Conservation (phyloP, 106 monocot genomes). For the Allium cepa region DNA sequence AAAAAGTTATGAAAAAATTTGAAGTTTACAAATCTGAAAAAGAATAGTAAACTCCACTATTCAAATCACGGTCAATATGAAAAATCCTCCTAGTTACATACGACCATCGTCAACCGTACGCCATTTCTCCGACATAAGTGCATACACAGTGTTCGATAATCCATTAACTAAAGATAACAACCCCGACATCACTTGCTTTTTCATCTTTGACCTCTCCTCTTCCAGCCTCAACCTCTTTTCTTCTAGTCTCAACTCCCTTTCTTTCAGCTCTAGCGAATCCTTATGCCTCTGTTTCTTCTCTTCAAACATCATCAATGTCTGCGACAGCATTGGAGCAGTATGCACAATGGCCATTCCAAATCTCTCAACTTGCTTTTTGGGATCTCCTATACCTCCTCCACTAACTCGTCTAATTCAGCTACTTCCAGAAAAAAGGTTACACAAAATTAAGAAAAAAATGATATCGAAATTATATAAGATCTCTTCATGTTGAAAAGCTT, state of each 20-base stretch:
- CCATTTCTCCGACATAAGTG: constrained; percentile 47
- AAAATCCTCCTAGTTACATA: too few species aligned
- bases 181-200: constrained; percentile 47
- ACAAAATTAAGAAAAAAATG: too few species aligned
- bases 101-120: constrained; percentile 3
- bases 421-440: constrained; percentile 4
- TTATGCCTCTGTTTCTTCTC: constrained; percentile 78
- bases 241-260: constrained; percentile 62
- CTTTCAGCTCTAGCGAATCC: constrained; percentile 65
- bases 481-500: not conserved
- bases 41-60: too few species aligned
- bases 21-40: too few species aligned
- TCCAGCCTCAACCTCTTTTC: too few species aligned
- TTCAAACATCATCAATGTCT: constrained; percentile 60
- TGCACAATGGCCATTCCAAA: constrained; percentile 55
- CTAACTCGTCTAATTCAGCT: constrained; percentile 31
- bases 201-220: constrained; percentile 58
- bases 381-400: constrained; percentile 16
- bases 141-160: constrained; percentile 66
- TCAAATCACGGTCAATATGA: too few species aligned
- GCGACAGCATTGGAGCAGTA: constrained; percentile 57
- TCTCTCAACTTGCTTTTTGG: constrained; percentile 20
- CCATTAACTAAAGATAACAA: constrained; percentile 63
- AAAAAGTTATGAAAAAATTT: too few species aligned
- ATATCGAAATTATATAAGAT: not conserved